Evolutionary conservation across 2,329 filamentous ascomycete species (phyloP).

Genomic region (Podosphaera aphanis): DNA sequence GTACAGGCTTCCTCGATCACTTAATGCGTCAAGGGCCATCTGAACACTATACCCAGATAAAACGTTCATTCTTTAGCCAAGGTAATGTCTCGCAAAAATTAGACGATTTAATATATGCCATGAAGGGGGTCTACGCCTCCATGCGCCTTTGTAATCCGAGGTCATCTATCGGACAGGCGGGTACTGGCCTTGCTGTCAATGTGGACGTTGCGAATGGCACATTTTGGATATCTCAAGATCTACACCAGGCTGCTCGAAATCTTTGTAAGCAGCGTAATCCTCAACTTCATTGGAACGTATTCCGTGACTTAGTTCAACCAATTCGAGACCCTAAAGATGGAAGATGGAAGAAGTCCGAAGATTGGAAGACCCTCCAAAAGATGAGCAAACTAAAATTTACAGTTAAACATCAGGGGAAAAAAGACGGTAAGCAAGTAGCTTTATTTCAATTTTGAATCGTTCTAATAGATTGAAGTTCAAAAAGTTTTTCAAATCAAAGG

Average conservation of each 20-base stretch:
- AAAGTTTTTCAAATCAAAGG: conserved; percentile 29
- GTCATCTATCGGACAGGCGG: conserved; percentile 8
- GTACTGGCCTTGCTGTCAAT: conserved; percentile 53
- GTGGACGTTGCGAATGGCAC: conserved; percentile 79
- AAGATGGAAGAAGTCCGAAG: conserved; percentile 19
- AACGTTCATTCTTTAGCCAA: conserved; percentile 52
- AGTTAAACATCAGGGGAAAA: conserved; percentile 28
- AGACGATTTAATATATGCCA: conserved; percentile 46
- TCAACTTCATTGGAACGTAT: conserved; percentile 6
- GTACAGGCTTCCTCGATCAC: conserved; percentile 61
- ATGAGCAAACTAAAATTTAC: conserved; percentile 31
- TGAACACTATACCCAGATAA: conserved; percentile 42
- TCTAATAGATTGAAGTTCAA: conserved; percentile 11
- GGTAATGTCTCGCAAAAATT: conserved; percentile 22
- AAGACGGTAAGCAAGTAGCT: conserved; percentile 10
- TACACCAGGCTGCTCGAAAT: conserved; percentile 17
- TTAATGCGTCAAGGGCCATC: conserved; percentile 61
- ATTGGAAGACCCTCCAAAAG: conserved; percentile 30
- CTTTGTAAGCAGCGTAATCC: conserved; percentile 11
- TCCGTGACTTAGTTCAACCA: conserved; percentile 9
- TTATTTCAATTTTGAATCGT: too few relatives aligned
- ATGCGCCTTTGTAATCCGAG: conserved; percentile 47
- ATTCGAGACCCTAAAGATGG: conserved; percentile 3
- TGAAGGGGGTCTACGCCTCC: conserved; percentile 76
- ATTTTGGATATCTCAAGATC: conserved; percentile 41